Conservation (phyloP, 148 eudicot genomes). For the Pharnaceum exiguum region DNA sequence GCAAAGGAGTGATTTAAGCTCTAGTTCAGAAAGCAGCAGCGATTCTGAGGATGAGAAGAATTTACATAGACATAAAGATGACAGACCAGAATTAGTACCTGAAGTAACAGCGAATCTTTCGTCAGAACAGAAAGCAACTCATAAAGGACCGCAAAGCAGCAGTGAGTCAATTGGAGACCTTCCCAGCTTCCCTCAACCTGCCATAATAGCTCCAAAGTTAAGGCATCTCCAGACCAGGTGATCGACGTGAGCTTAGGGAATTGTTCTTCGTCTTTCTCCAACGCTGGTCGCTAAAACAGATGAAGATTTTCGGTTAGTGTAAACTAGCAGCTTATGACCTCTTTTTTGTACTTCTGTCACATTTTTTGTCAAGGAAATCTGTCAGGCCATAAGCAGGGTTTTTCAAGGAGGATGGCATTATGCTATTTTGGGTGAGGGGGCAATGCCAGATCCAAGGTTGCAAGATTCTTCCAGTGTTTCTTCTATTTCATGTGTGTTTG, state of each 20-base stretch:
- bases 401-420: constrained; percentile 14
- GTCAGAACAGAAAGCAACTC: not conserved
- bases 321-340: constrained; percentile 9
- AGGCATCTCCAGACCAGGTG: constrained; percentile 36
- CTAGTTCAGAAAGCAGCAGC: constrained; percentile 33
- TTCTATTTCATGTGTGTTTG: constrained; percentile 5
- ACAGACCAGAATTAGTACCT: not conserved
- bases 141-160: not conserved
- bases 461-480: constrained; percentile 1
- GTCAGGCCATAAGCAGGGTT: constrained; percentile 1
- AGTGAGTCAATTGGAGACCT: not conserved
- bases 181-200: constrained; percentile 12
- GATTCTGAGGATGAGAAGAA: constrained; percentile 26
- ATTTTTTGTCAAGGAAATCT: constrained; percentile 8
- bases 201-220: constrained; percentile 11
- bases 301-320: not conserved
- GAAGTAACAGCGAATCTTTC: too few species aligned
- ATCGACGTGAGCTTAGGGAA: constrained; percentile 7
- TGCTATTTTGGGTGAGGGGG: constrained; percentile 15
- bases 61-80: constrained; percentile 12
- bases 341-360: constrained; percentile 1
- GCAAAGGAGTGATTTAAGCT: constrained; percentile 19
- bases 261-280: constrained; percentile 5
- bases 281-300: not conserved
- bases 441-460: constrained; percentile 24